These are phyloP conservation scores for Aquanectria penicillioides DNA, from an alignment of 2,329 filamentous ascomycete species.

Conservation along the genomic window DNA sequence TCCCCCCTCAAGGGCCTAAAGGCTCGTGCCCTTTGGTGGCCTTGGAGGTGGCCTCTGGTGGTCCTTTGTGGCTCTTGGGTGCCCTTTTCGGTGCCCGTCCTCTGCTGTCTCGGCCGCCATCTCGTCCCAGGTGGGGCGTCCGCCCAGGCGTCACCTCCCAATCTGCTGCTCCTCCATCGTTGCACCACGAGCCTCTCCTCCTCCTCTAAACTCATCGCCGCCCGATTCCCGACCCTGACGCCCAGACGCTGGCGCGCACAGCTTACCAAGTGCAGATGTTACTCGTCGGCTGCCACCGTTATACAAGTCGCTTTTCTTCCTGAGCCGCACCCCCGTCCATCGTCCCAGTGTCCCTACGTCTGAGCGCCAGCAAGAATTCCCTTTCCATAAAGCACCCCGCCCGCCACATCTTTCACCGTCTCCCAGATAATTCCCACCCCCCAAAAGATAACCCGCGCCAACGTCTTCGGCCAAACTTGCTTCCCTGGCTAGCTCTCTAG, in stretches of 20 bases:
- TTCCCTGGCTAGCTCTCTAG: not conserved
- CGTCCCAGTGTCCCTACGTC: constrained; percentile 36
- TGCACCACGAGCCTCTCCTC: constrained; percentile 45
- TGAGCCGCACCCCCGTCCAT: constrained; percentile 34
- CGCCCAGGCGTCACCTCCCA: constrained; percentile 45
- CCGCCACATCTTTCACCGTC: constrained; percentile 37
- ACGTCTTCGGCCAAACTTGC: not conserved
- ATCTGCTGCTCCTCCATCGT: constrained; percentile 45
- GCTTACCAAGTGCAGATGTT: constrained; percentile 40
- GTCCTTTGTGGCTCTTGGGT: constrained; percentile 31
- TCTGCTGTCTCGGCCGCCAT: constrained; percentile 46
- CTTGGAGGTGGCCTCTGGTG: constrained; percentile 29
- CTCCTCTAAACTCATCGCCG: constrained; percentile 40
- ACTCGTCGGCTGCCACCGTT: constrained; percentile 40
- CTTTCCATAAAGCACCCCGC: constrained; percentile 42
- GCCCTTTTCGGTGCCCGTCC: constrained; percentile 34
- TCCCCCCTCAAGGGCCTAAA: constrained; percentile 37
- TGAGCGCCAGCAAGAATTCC: constrained; percentile 41
- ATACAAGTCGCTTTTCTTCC: constrained; percentile 42
- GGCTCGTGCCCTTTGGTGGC: constrained; percentile 42
- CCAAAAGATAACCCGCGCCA: constrained; percentile 19
- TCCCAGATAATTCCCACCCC: constrained; percentile 29
- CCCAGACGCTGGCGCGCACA: constrained; percentile 42
- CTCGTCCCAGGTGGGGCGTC: constrained; percentile 46
- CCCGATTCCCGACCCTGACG: constrained; percentile 36